Evolutionary conservation across 306 rosid genomes (phyloP).

Genomic region (Cyclanthera cordifolia): DNA sequence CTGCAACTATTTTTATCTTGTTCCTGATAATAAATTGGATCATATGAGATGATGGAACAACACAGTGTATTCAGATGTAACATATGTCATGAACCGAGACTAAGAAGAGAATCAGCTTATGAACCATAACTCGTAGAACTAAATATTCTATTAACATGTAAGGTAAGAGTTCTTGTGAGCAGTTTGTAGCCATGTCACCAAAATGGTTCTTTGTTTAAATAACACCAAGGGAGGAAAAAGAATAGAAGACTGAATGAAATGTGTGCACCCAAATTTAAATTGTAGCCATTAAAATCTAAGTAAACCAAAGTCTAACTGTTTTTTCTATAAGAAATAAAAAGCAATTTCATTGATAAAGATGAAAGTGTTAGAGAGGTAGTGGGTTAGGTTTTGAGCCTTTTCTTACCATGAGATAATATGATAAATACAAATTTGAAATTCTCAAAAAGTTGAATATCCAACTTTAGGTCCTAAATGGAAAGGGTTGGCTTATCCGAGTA

Average conservation of each 20-base stretch:
- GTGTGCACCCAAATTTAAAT: too few relatives aligned
- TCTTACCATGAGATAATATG: too few relatives aligned
- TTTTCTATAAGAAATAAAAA: too few relatives aligned
- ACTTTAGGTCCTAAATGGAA: too few relatives aligned
- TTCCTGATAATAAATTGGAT: constrained; percentile 37
- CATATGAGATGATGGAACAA: background rate
- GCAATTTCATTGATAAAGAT: too few relatives aligned
- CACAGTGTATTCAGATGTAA: background rate
- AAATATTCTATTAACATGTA: background rate
- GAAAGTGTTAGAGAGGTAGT: too few relatives aligned
- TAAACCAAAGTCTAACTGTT: background rate
- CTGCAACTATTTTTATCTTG: constrained; percentile 70
- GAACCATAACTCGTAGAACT: background rate
- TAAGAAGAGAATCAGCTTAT: background rate
- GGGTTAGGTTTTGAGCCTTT: too few relatives aligned
- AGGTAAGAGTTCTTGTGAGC: background rate
- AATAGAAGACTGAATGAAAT: background rate
- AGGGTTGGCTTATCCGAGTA: too few relatives aligned
- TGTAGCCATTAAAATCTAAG: background rate
- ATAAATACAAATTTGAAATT: too few relatives aligned
- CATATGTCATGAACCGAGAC: background rate
- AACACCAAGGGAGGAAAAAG: background rate
- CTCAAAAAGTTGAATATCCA: too few relatives aligned
- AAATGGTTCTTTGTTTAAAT: background rate
- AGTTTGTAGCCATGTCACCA: background rate